Evolutionary conservation across 225 moss, liverwort and hornwort species (phyloP).

Genomic region (Pseudisothecium myosuroides): DNA sequence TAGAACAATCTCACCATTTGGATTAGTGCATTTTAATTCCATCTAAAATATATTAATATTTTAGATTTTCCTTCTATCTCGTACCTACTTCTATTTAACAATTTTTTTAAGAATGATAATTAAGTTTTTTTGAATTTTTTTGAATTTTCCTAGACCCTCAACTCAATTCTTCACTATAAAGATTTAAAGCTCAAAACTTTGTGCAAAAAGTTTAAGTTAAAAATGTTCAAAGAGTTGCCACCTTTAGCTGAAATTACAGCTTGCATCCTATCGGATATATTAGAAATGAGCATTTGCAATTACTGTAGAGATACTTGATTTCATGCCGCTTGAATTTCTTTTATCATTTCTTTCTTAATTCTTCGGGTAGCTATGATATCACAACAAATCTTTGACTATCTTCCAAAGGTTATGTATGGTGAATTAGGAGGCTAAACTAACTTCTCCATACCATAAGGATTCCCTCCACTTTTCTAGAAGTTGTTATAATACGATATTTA

Average conservation of each 20-base stretch:
- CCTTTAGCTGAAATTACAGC: accelerated
- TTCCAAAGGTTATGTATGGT: not conserved
- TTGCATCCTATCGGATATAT: not conserved
- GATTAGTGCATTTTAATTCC: too few species aligned
- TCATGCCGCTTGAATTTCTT: accelerated
- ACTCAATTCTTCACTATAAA: too few species aligned
- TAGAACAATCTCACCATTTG: too few species aligned
- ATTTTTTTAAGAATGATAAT: too few species aligned
- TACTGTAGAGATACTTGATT: not conserved
- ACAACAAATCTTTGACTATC: not conserved
- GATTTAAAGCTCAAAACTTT: too few species aligned
- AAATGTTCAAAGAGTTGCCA: too few species aligned
- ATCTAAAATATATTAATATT: too few species aligned
- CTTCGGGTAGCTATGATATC: accelerated
- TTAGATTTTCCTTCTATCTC: too few species aligned
- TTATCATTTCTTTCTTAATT: not conserved
- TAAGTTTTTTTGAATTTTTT: too few species aligned
- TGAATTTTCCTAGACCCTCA: too few species aligned
- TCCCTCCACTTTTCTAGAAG: accelerated
- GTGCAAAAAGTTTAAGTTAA: too few species aligned
- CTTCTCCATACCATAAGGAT: not conserved
- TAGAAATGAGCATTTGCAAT: not conserved
- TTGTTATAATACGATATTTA: not conserved
- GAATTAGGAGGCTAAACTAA: not conserved
- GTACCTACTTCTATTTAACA: too few species aligned